Conservation (phyloP, 2,329 filamentous ascomycete species). For the Aureobasidium sp. region DNA sequence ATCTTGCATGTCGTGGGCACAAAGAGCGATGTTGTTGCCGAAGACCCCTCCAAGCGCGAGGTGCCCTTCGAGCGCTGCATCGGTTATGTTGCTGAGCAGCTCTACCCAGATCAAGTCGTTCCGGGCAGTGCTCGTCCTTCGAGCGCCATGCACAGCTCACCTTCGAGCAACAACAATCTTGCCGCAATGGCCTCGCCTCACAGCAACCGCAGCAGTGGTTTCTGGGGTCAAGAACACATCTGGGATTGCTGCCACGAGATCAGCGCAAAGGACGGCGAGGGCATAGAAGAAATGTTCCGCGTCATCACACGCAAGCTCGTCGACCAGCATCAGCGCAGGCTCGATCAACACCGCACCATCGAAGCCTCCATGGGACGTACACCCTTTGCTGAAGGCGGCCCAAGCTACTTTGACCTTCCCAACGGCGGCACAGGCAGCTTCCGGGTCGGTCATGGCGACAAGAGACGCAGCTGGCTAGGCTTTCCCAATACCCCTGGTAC, state of each 20-base stretch:
- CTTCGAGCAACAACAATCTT: slow-evolving; percentile 24
- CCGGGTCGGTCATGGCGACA: slow-evolving; percentile 50
- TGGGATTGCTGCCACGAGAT: slow-evolving; percentile 99
- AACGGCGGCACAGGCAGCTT: slow-evolving; percentile 50
- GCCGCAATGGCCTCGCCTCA: slow-evolving; percentile 39
- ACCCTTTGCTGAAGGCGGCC: slow-evolving; percentile 30
- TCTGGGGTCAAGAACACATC: slow-evolving; percentile 87
- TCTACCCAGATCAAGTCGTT: slow-evolving; percentile 59
- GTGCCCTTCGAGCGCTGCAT: slow-evolving; percentile 95
- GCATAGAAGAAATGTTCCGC: slow-evolving; percentile 92
- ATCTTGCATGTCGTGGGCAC: slow-evolving; percentile 93
- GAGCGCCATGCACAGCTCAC: slow-evolving; percentile 13
- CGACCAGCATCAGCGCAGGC: slow-evolving; percentile 57
- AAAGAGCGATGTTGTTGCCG: slow-evolving; percentile 81
- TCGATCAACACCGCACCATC: slow-evolving; percentile 42
- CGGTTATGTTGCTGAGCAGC: slow-evolving; percentile 86
- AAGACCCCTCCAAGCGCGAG: slow-evolving; percentile 68
- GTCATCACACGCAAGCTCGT: slow-evolving; percentile 78
- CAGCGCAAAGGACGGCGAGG: slow-evolving; percentile 85
- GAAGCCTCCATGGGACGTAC: slow-evolving; percentile 37
- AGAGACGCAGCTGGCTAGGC: slow-evolving; percentile 59
- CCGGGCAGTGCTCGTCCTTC: slow-evolving; percentile 38
- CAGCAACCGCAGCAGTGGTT: slow-evolving; percentile 55
- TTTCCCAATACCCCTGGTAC: slow-evolving; percentile 12
- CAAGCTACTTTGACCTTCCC: slow-evolving; percentile 40